Evolutionary conservation across 805 yeast species (phyloP), one percentile per base, ranked within the genome.

Genomic region (Myxozyma mucilagina): DNA sequence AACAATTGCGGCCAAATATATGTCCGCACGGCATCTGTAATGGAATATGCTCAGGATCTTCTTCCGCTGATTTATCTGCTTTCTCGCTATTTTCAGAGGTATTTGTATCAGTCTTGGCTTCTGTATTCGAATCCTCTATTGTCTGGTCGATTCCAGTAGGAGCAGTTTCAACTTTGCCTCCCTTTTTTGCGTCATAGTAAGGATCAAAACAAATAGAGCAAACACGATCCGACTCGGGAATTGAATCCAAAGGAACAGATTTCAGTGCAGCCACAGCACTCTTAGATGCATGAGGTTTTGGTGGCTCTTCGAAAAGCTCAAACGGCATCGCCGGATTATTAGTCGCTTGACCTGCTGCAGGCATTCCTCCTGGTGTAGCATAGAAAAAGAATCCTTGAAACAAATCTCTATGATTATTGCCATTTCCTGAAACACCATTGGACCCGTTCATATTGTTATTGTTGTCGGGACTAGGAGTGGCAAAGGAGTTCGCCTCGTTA

Each of bases 1-100:
- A 77, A 76, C 99, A 93, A n/a, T 83, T 81, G 63, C 85, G 80
- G 6, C 99, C 98, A 77, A 94, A 93, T 0, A 85, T 71, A 71
- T 93, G 99, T 8, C 84, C 84, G 73, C 99, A 93, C 0, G 96
- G 94, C 81, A 93, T 78, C 60, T 81, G 76, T 0, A 88, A 79
- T 0, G 97, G 87, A 3, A 80, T 73, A 72, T 94, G 97, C 6
- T 71, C 69, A 5, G 59, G 57, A n/a, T 63, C 67, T 9, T 63
- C 70, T 16, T 44, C 31, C 8, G 45, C 18, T 41, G 45, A 41
- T 10, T 41, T 20, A 2, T 13, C 11, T n/a, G 45, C 10, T 16
- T 35, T 29, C 31, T 41, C 24, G 8, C 18, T 35, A n/a, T 9
- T 16, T 13, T 14, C 41, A 5, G 41, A 24, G 31, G 18, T 14